Evolutionary conservation across 257 asterid species (phyloP).

Genomic region (Gentiana straminea): DNA sequence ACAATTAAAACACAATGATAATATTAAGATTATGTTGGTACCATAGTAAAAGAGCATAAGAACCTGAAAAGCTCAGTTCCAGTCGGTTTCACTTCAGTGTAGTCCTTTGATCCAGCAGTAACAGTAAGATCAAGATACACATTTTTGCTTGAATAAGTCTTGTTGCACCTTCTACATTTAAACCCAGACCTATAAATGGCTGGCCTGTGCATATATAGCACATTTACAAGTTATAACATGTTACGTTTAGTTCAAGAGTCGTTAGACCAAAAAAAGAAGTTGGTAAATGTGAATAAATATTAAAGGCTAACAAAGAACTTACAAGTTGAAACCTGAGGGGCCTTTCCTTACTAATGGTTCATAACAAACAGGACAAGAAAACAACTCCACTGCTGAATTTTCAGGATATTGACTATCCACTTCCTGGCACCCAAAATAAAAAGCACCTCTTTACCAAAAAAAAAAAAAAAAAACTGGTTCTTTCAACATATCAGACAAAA

Average conservation of each 20-base stretch:
- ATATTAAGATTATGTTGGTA: not conserved
- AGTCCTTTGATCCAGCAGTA: conserved; percentile 76
- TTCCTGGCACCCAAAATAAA: conserved; percentile 34
- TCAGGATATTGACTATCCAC: conserved; percentile 25
- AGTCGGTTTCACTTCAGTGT: conserved; percentile 63
- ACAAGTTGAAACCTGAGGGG: conserved; percentile 90
- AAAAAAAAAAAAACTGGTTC: too few relatives aligned
- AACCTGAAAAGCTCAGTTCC: conserved; percentile 95
- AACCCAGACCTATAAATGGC: conserved; percentile 90
- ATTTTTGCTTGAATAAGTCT: conserved; percentile 85
- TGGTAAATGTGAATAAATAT: conserved; percentile 1
- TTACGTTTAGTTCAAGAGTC: not conserved
- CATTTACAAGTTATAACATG: conserved; percentile 8
- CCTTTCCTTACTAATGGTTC: conserved; percentile 85
- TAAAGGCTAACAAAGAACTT: conserved; percentile 14
- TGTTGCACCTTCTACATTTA: conserved; percentile 72
- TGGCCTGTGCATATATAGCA: conserved; percentile 40
- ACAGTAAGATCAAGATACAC: conserved; percentile 85
- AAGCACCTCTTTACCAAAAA: not conserved
- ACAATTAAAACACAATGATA: not conserved
- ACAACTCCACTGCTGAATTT: conserved; percentile 40
- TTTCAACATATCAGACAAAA: too few relatives aligned
- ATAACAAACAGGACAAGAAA: conserved; percentile 87
- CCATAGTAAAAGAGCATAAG: not conserved
- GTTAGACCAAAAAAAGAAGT: not conserved